A percentile compares a stretch with the other conserved stretches of the same genome.
Evolutionary conservation across 2,329 filamentous ascomycete species (phyloP).

Genomic region (Sporothrix humicola): DNA sequence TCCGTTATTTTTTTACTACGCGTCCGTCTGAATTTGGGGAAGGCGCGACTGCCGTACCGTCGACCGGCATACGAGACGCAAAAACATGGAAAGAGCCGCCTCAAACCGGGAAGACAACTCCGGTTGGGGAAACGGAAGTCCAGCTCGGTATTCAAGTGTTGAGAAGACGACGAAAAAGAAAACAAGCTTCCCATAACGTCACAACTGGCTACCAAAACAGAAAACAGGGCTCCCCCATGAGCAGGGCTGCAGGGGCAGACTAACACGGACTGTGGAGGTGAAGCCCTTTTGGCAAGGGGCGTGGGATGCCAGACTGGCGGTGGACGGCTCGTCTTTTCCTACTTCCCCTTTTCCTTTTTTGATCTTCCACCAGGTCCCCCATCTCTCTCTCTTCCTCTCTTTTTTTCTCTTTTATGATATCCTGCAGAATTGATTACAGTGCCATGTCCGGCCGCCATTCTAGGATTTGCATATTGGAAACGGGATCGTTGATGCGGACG

Average conservation of each 20-base stretch:
- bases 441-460: neutral
- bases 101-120: conserved; percentile 25
- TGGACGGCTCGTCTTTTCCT: conserved; percentile 21
- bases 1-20: neutral
- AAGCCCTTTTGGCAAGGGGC: conserved; percentile 9
- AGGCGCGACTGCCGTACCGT: neutral
- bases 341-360: neutral
- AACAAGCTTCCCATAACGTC: neutral
- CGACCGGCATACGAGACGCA: neutral
- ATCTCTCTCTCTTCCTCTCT: neutral
- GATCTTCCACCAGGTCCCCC: neutral
- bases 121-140: conserved; percentile 2
- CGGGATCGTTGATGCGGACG: conserved; percentile 3
- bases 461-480: conserved; percentile 23
- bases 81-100: neutral
- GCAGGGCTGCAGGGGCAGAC: conserved; percentile 10
- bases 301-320: conserved; percentile 3
- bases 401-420: neutral
- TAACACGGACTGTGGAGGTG: conserved; percentile 17
- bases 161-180: neutral
- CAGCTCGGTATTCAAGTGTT: neutral
- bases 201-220: neutral
- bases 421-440: neutral
- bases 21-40: neutral
- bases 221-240: neutral